These are phyloP conservation scores for Penicillium argentinense DNA, from an alignment of 495 filamentous ascomycete species.

Conservation along the genomic window DNA sequence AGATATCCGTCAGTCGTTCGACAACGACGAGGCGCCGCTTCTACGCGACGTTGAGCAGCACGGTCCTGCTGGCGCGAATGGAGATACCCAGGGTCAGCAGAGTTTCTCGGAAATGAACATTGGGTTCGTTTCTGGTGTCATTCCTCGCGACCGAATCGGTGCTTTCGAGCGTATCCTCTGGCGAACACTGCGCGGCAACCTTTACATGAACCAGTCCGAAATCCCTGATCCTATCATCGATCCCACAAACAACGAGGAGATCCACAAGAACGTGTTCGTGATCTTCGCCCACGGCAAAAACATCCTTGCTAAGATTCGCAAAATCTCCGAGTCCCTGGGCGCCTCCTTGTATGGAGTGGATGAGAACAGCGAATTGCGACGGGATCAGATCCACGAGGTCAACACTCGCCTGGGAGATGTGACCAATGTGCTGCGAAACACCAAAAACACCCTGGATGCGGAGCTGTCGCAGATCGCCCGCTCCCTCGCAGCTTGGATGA, in stretches of 20 bases:
- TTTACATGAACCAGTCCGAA: slow-evolving; percentile 99
- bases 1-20: slow-evolving; percentile 88
- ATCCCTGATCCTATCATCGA: slow-evolving; percentile 94
- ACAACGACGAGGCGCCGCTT: slow-evolving; percentile 80
- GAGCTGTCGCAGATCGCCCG: slow-evolving; percentile 91
- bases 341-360: slow-evolving; percentile 95
- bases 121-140: slow-evolving; percentile 99
- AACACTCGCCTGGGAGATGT: slow-evolving; percentile 90
- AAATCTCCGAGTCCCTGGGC: slow-evolving; percentile 95
- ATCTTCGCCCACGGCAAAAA: slow-evolving; percentile 99
- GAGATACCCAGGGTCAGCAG: slow-evolving; percentile 70
- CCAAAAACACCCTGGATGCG: slow-evolving; percentile 90
- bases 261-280: slow-evolving; percentile 97
- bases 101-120: slow-evolving; percentile 97
- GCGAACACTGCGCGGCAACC: slow-evolving; percentile 93
- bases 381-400: slow-evolving; percentile 95
- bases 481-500: slow-evolving; percentile 91
- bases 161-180: slow-evolving; percentile 97
- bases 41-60: slow-evolving; percentile 86
- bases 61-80: slow-evolving; percentile 55
- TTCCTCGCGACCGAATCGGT: slow-evolving; percentile 86
- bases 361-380: slow-evolving; percentile 88
- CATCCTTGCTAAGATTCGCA: slow-evolving; percentile 96
- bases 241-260: slow-evolving; percentile 82
- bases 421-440: slow-evolving; percentile 87